phyloP scores from a whole-genome alignment of 148 eudicot genomes.

The Vaccinium corymbosum region DNA sequence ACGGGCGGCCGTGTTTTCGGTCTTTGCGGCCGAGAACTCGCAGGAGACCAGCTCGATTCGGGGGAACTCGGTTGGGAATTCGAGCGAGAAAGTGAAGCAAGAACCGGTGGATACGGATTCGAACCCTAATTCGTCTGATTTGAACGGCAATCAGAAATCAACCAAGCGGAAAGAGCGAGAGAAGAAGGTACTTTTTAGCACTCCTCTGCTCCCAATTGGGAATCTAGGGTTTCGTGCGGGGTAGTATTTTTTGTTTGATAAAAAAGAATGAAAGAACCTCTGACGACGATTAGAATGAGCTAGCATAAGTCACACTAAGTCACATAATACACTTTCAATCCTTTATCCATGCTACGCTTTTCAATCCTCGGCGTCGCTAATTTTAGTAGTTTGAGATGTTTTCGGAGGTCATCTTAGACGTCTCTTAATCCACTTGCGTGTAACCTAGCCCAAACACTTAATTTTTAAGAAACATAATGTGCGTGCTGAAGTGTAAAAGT shows the following conservation, averaged over 20 bases:
- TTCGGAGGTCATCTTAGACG: too few species aligned
- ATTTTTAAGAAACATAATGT: too few species aligned
- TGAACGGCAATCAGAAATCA: slow-evolving; percentile 43
- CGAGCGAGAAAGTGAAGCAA: slow-evolving; percentile 35
- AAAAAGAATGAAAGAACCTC: too few species aligned
- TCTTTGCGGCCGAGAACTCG: slow-evolving; percentile 39
- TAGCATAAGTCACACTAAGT: background rate
- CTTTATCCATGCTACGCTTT: too few species aligned
- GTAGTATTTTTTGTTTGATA: background rate
- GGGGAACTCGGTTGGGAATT: slow-evolving; percentile 22
- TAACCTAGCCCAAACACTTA: too few species aligned
- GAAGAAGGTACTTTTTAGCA: slow-evolving; percentile 43
- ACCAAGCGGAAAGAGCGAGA: slow-evolving; percentile 82
- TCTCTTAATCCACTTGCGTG: too few species aligned
- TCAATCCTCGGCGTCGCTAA: too few species aligned
- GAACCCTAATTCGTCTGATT: slow-evolving; percentile 50
- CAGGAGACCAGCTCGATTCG: slow-evolving; percentile 26
- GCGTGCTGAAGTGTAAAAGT: too few species aligned
- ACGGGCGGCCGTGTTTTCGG: slow-evolving; percentile 64
- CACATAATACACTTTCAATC: too few species aligned
- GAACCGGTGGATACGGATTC: slow-evolving; percentile 73
- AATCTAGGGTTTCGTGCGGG: slow-evolving; percentile 25
- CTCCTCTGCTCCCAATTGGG: background rate
- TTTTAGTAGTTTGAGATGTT: too few species aligned
- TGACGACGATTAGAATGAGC: background rate